A percentile compares a stretch with the other conserved stretches of the same genome.
Conservation (phyloP, 2,329 filamentous ascomycete species). For the Orbilia quercus region DNA sequence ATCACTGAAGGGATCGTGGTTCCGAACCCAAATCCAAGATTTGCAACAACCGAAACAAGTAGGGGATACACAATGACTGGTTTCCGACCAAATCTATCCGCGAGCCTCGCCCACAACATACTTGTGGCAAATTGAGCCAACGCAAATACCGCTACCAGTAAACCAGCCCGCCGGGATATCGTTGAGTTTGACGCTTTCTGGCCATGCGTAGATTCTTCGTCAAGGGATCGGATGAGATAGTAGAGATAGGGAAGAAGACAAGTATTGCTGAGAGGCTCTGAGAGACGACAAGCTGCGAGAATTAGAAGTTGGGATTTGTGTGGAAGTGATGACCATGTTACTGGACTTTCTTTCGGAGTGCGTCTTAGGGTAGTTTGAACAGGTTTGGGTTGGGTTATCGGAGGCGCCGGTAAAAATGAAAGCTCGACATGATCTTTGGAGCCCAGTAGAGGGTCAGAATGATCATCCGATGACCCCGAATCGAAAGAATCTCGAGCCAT, state of each 20-base stretch:
- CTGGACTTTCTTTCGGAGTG: conserved; percentile 62
- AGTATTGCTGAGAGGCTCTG: conserved; percentile 84
- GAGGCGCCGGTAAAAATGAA: not conserved
- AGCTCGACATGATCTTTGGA: conserved; percentile 21
- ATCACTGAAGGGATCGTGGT: conserved; percentile 73
- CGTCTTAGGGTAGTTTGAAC: not conserved
- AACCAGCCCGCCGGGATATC: conserved; percentile 80
- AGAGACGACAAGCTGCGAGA: conserved; percentile 80
- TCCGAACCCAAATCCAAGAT: conserved; percentile 77
- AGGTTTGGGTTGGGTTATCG: not conserved
- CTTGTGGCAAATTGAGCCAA: conserved; percentile 84
- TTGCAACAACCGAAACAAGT: conserved; percentile 74
- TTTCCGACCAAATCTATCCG: conserved; percentile 77
- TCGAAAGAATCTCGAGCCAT: conserved; percentile 38
- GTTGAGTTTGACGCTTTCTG: conserved; percentile 68
- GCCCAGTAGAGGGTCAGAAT: not conserved
- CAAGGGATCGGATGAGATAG: conserved; percentile 85
- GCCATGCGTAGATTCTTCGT: conserved; percentile 25
- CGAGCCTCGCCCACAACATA: conserved; percentile 81
- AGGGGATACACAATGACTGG: conserved; percentile 81
- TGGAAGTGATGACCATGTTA: conserved; percentile 79
- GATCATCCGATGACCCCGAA: not conserved
- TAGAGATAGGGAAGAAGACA: conserved; percentile 84
- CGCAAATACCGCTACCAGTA: conserved; percentile 84
- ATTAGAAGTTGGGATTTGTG: conserved; percentile 81